Evolutionary conservation across 2,329 filamentous ascomycete species (phyloP), one percentile per base, ranked within the genome.

Genomic region (Penicillium crustosum): DNA sequence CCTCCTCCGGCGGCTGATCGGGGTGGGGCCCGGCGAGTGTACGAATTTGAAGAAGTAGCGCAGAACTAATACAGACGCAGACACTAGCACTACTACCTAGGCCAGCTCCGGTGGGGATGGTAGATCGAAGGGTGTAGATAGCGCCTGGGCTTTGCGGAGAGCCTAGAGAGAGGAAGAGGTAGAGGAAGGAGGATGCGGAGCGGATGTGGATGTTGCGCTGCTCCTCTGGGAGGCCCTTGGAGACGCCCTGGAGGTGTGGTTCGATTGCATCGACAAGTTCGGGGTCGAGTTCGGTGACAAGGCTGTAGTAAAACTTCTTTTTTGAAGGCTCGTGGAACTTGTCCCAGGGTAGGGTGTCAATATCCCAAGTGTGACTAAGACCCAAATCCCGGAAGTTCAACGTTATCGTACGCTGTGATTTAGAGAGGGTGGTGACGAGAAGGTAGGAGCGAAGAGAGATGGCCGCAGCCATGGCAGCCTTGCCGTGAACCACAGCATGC

Each of bases 371-470:
- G 75, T 99, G 92, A 55, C 89, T 82, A 65, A 99, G 83, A 65
- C 89, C 87, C 66, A 97, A 92, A 73, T 99, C 94, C 60, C 92
- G 88, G 74, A 99, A 97, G 68, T 89, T 89, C 55, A 99, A 81
- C 2, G 90, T 90, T 49, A 99, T 87, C 15, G 89, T 96, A 59
- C 91, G 87, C 72, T 89, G 90, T 42, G 92, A 95, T 78, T 97
- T 97, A 62, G 92, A 95, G 47, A 96, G 85, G 15, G 93, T 90
- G 17, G 93, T 96, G 72, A 97, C 93, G 69, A 96, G 92, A 49
- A 99, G 89, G 74, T 97, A 99, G 44, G 94, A 97, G 66, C 94
- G 89, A 29, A 99, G 84, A 29, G 94, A 96, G 58, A 99, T 95
- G 31, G 94, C 89, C 25, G 94, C 95, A 52, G 94, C 94, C 75